These are phyloP conservation scores for Dictyophora rubrovolvata DNA, from an alignment of 768 basidiomycete genomes.

Conservation along the genomic window DNA sequence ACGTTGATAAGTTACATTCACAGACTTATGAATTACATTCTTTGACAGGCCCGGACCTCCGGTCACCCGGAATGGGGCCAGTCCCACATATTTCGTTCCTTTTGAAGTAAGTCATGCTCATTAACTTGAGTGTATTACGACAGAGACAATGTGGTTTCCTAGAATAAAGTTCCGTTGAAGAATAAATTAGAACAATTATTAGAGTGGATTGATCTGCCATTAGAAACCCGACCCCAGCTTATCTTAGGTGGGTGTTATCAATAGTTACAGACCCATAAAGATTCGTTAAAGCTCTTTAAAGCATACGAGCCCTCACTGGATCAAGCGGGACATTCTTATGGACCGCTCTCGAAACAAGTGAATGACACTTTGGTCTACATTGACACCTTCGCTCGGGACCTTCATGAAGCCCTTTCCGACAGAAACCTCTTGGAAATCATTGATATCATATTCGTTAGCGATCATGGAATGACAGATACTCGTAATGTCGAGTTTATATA, in stretches of 20 bases:
- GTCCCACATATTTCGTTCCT: conserved; percentile 68
- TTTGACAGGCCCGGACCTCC: conserved; percentile 71
- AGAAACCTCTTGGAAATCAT: conserved; percentile 78
- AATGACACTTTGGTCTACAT: conserved; percentile 59
- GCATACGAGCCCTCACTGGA: conserved; percentile 81
- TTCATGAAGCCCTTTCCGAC: conserved; percentile 50
- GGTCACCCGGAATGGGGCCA: conserved; percentile 48
- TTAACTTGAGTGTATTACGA: too few relatives aligned
- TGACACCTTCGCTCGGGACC: conserved; percentile 62
- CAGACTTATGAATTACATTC: neutral
- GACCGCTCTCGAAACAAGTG: conserved; percentile 57
- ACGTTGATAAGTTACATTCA: neutral
- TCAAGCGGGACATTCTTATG: conserved; percentile 69
- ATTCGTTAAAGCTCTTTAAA: conserved; percentile 20
- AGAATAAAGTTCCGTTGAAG: conserved; percentile 52
- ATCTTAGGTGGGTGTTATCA: conserved; percentile 46
- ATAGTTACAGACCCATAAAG: neutral
- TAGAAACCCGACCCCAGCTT: conserved; percentile 63
- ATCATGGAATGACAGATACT: conserved; percentile 92
- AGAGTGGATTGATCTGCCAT: conserved; percentile 71
- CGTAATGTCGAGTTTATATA: conserved; percentile 63
- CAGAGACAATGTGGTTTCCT: too few relatives aligned
- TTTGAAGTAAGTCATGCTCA: conserved; percentile 36
- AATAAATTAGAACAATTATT: conserved; percentile 72
- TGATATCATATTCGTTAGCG: conserved; percentile 83